These are phyloP conservation scores for Globisporangium nodosum DNA, from an alignment of 352 stramenopile genomes.

Conservation along the genomic window DNA sequence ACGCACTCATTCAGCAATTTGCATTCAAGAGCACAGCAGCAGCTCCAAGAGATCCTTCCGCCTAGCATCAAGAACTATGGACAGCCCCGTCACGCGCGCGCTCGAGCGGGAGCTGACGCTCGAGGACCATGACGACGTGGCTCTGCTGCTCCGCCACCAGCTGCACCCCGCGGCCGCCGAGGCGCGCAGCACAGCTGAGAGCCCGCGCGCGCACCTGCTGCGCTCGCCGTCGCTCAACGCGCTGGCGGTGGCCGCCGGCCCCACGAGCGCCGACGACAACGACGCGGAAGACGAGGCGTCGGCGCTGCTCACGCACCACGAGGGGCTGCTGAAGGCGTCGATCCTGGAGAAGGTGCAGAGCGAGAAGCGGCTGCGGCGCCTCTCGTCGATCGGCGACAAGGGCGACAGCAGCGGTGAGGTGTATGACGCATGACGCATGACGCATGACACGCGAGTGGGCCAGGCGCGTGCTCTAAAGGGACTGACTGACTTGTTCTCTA, in stretches of 20 bases:
- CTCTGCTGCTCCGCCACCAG: slow-evolving; percentile 13
- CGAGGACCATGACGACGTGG: not conserved
- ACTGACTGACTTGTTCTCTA: not conserved
- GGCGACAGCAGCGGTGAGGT: slow-evolving; percentile 13
- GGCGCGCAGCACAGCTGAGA: not conserved
- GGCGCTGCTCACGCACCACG: slow-evolving; percentile 36
- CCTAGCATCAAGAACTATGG: not conserved
- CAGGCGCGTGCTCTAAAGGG: not conserved
- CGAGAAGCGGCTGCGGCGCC: slow-evolving; percentile 56
- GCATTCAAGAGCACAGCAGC: too few species aligned
- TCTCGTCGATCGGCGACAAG: slow-evolving; percentile 36
- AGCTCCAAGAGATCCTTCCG: too few species aligned
- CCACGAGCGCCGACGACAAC: slow-evolving; percentile 15
- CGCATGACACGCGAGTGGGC: not conserved
- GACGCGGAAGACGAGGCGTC: slow-evolving; percentile 30
- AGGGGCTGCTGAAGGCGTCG: slow-evolving; percentile 63
- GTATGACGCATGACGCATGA: too few species aligned
- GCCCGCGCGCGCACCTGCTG: slow-evolving; percentile 8
- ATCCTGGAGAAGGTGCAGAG: slow-evolving; percentile 73
- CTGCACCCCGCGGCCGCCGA: slow-evolving; percentile 6
- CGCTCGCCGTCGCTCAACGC: slow-evolving; percentile 12
- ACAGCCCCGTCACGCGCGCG: not conserved
- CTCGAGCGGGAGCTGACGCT: slow-evolving; percentile 10
- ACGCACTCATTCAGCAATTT: too few species aligned
- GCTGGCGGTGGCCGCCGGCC: slow-evolving; percentile 5